phyloP scores from a whole-genome alignment of 2,329 filamentous ascomycete species.

The Calonectria crousiana region DNA sequence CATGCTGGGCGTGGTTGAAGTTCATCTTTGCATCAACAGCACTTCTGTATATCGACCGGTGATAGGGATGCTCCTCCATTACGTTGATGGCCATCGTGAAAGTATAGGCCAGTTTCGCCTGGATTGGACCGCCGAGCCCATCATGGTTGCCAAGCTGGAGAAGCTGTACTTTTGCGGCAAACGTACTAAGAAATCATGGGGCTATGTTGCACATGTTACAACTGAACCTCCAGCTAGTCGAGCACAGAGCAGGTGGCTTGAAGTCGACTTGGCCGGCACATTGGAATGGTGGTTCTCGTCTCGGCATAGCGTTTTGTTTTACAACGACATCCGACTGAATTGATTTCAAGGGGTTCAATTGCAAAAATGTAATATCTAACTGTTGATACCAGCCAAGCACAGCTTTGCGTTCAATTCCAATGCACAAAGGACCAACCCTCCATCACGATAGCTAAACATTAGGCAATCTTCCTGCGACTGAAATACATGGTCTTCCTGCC shows the following conservation, averaged over 20 bases:
- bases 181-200: background rate
- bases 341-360: background rate
- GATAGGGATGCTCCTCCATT: slow-evolving; percentile 13
- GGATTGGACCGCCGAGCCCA: background rate
- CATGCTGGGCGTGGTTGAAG: slow-evolving; percentile 11
- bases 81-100: slow-evolving; percentile 10
- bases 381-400: no score
- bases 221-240: background rate
- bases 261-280: background rate
- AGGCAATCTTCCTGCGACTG: no score
- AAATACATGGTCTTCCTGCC: no score
- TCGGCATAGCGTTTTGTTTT: slow-evolving; percentile 7
- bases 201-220: slow-evolving; percentile 10
- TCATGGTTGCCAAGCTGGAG: background rate
- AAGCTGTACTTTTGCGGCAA: slow-evolving; percentile 13
- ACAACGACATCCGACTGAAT: background rate
- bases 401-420: no score
- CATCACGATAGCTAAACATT: no score
- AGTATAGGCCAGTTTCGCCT: slow-evolving; percentile 11
- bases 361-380: no score
- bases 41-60: slow-evolving; percentile 5
- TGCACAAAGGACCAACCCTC: no score
- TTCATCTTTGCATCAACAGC: slow-evolving; percentile 11
- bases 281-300: slow-evolving; percentile 17
- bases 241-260: background rate